Base-by-base conservation (phyloP, 2,329 filamentous ascomycete genomes). In the Fusarium veterinarium region DNA sequence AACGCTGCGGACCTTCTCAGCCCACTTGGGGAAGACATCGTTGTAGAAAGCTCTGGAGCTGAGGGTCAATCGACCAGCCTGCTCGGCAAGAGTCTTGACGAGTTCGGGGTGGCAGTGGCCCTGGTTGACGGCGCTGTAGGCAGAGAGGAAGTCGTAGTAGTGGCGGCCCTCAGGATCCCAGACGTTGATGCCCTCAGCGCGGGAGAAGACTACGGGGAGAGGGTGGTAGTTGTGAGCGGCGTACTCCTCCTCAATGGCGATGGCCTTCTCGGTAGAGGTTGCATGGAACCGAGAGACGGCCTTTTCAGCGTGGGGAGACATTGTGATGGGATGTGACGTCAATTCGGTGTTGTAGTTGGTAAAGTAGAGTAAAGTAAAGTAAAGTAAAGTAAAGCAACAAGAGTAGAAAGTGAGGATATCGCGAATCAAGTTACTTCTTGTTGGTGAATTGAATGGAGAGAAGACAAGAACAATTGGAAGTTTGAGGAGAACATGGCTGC, bases 221-320 rank as follows among this genome's bases (percentile, higher is more conserved):
- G 96, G 96, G 84, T 98, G 95, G 88, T 99, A 99, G 87, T 99
- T 99, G 90, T 99, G 96, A 53, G 96, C 96, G 55, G 96, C 96
- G 82, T 90, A 95, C 80, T 93, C 87, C 79, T 93, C 87, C 85
- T 99, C 96, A 59, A 91, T 86, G 59, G 91, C 85, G 81, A 98
- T 97, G 77, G 96, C 95, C 76, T 89, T 87, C 64, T 91, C 85
- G 46, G 95, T 95, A 31, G 95, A 95, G 25, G 93, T 82, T 61
- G 94, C 89, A 84, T 98, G 96, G 85, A 88, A 90, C 75, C 84
- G 85, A 55, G 84, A 83, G 71, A 72, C 69, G 64, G 66, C 60
- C 65, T 76, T 73, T 66, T 89, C 83, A 78, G 88, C 88, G 85
- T 90, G 88, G 74, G 89, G 88, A 76, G 89, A 87, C 89, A 91